These are phyloP conservation scores for Fusarium camptoceras DNA, from an alignment of 2,329 filamentous ascomycete genomes.

Conservation along the genomic window DNA sequence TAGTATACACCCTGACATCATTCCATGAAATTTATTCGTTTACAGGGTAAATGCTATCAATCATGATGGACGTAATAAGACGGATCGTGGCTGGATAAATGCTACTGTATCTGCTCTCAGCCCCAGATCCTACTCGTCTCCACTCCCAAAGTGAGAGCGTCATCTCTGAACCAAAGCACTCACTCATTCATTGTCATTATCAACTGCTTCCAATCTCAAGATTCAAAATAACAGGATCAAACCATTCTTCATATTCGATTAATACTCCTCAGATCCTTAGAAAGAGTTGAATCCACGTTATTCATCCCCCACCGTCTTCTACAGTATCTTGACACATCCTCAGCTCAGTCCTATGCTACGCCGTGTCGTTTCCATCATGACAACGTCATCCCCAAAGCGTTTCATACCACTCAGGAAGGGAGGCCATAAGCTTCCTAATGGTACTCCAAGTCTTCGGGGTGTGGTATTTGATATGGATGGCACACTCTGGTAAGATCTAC, in stretches of 20 bases:
- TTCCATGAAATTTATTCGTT: neutral
- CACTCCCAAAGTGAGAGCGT: slow-evolving; percentile 30
- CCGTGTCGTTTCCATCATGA: slow-evolving; percentile 57
- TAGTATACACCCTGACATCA: too few species aligned
- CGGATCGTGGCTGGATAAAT: slow-evolving; percentile 11
- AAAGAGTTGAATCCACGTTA: neutral
- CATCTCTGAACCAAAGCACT: slow-evolving; percentile 36
- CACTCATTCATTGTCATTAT: slow-evolving; percentile 26
- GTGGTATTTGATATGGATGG: slow-evolving; percentile 95
- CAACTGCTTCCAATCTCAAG: slow-evolving; percentile 7
- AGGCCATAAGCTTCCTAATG: slow-evolving; percentile 44
- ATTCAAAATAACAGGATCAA: neutral
- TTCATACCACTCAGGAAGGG: slow-evolving; percentile 68
- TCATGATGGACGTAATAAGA: neutral
- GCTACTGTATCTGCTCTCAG: slow-evolving; percentile 12
- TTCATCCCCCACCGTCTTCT: neutral
- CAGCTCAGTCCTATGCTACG: slow-evolving; percentile 37
- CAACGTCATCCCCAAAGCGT: slow-evolving; percentile 54
- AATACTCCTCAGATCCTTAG: neutral
- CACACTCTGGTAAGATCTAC: slow-evolving; percentile 80
- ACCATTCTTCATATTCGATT: neutral
- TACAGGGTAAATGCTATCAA: neutral
- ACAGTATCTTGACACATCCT: neutral
- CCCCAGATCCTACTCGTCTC: slow-evolving; percentile 23
- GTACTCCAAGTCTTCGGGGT: slow-evolving; percentile 64